These are phyloP conservation scores for Xylariaceae sp. DNA, from an alignment of 2,329 filamentous ascomycete species.

Conservation along the genomic window DNA sequence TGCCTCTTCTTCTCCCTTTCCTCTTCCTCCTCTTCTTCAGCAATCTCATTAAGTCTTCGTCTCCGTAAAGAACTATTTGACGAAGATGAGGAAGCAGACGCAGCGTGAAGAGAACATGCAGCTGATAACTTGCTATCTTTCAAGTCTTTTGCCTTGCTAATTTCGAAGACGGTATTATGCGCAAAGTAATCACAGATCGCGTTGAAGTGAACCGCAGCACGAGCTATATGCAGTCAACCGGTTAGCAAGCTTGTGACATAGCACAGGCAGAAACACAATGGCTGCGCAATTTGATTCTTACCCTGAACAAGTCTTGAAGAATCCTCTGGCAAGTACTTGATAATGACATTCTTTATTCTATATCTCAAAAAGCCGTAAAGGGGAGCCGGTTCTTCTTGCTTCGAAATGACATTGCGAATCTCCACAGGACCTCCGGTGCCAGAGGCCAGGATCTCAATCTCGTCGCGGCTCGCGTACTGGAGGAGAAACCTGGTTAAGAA, in stretches of 20 bases:
- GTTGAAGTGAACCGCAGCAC: slow-evolving; percentile 71
- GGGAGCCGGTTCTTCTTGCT: slow-evolving; percentile 80
- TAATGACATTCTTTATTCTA: slow-evolving; percentile 79
- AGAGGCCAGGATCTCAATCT: slow-evolving; percentile 70
- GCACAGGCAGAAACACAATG: neutral
- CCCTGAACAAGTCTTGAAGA: slow-evolving; percentile 91
- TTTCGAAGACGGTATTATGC: slow-evolving; percentile 79
- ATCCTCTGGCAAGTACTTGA: slow-evolving; percentile 89
- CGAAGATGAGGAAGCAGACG: slow-evolving; percentile 79
- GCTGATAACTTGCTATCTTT: slow-evolving; percentile 84
- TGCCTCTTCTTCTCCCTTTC: slow-evolving; percentile 56
- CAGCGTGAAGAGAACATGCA: slow-evolving; percentile 84
- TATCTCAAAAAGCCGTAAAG: slow-evolving; percentile 91
- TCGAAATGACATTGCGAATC: slow-evolving; percentile 70
- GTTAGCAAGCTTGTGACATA: slow-evolving; percentile 19
- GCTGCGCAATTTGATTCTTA: slow-evolving; percentile 40
- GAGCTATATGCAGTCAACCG: slow-evolving; percentile 52
- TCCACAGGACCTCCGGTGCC: slow-evolving; percentile 82
- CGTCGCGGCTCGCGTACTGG: slow-evolving; percentile 85
- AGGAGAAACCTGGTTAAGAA: slow-evolving; percentile 73
- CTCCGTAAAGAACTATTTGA: slow-evolving; percentile 75
- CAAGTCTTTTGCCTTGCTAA: slow-evolving; percentile 70
- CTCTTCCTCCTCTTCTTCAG: slow-evolving; percentile 85
- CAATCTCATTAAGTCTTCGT: slow-evolving; percentile 81
- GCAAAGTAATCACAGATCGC: slow-evolving; percentile 68